Base-by-base conservation (phyloP, 2,329 filamentous ascomycete genomes). In the Apiospora koreana region DNA sequence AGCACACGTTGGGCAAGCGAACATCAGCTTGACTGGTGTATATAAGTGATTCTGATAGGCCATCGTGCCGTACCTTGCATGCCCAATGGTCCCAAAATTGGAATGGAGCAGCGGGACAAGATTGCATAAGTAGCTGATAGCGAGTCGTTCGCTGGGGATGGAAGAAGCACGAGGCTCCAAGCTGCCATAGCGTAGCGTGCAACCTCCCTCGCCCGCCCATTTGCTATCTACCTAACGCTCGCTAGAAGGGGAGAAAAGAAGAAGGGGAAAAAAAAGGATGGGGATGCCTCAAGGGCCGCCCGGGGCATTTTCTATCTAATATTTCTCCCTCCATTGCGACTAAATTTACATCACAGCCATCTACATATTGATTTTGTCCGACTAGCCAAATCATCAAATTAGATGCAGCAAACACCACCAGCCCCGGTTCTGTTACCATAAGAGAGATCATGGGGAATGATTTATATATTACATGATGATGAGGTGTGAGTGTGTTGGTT, bases 401-500 rank as follows among this genome's bases (percentile, higher is more conserved):
- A 12, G 28, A 62, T 62, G 54, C 54, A 62, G 54, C 54, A 62
- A 62, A 62, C 54, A 62, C 54, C 21, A 31, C 54, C 54, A 38
- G 12, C 21, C 10, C 54, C 54, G 21, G 31, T 31, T 28, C 64
- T 38, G 54, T 38, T 38, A 41, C 28, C 28, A 46, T 48, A 42
- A 58, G 58, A 67, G 62, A 69, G 68, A 67, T 38, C 64, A 69
- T 69, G 68, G 70, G 68, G 25, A 28, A 68, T 69, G 31, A 14
- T 54, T 50, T 31, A 62, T 62, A 62, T n/a, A 38, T 62, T 28
- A 58, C 18, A 58, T 35, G 50, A 62, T 38, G 28, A 46, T 64
- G 43, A 50, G 69, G 64, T 42, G 69, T 71, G 70, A 68, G 70
- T 71, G 68, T 71, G 31, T 25, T 41, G 43, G 45, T 68, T 42